Conservation (phyloP, 306 rosid species). For the Trichosanthes truncata region DNA sequence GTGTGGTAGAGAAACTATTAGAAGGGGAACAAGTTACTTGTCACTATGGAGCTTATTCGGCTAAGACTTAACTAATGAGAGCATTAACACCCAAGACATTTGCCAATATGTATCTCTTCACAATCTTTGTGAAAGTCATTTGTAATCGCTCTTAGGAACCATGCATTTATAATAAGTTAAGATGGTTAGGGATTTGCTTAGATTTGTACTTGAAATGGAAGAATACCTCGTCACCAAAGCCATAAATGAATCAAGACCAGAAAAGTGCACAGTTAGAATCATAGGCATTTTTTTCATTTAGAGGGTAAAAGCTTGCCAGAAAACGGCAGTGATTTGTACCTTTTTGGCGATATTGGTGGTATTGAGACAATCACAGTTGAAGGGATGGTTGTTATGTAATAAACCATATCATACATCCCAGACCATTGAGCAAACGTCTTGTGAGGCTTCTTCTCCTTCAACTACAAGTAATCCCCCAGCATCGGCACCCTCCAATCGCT, state of each 20-base stretch:
- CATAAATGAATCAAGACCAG: constrained; percentile 23
- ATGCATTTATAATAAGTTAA: constrained; percentile 67
- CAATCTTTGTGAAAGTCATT: constrained; percentile 71
- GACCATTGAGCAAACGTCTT: constrained; percentile 72
- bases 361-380: constrained; percentile 77
- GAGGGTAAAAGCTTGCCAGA: background rate
- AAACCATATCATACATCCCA: constrained; percentile 54
- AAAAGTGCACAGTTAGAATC: background rate
- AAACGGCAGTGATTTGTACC: constrained; percentile 27
- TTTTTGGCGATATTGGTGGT: constrained; percentile 49
- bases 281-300: background rate
- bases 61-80: constrained; percentile 14
- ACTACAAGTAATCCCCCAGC: constrained; percentile 77
- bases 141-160: constrained; percentile 92
- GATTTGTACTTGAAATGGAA: constrained; percentile 72
- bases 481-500: constrained; percentile 81
- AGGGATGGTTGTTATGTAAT: constrained; percentile 69
- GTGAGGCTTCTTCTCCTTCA: too few species aligned
- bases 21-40: constrained; percentile 64
- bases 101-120: constrained; percentile 52
- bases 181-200: constrained; percentile 48
- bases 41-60: constrained; percentile 37
- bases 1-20: constrained; percentile 64
- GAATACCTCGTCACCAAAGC: constrained; percentile 81
- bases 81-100: constrained; percentile 66